A percentile compares a stretch with the other conserved stretches of the same genome.
These are phyloP conservation scores for Phytophthora cryptogea DNA, from an alignment of 352 stramenopile species.

Conservation along the genomic window DNA sequence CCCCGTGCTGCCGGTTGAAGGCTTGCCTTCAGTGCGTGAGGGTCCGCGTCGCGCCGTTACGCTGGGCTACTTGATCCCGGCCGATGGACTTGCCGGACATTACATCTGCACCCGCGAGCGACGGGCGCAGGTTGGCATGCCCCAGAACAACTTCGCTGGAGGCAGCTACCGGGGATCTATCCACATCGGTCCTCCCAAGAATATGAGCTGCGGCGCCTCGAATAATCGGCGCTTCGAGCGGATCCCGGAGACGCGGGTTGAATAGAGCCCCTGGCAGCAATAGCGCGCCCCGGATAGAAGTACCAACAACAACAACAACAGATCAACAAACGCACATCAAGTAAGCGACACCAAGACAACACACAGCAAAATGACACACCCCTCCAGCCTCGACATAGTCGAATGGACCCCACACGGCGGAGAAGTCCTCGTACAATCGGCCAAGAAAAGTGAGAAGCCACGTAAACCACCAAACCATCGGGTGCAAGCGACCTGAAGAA, in stretches of 20 bases:
- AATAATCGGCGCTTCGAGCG: slow-evolving; percentile 59
- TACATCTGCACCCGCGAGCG: slow-evolving; percentile 82
- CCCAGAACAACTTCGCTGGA: slow-evolving; percentile 68
- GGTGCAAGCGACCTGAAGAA: slow-evolving; percentile 12
- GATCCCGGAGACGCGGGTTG: slow-evolving; percentile 66
- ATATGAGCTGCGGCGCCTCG: slow-evolving; percentile 45
- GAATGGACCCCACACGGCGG: slow-evolving; percentile 37
- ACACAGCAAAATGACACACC: slow-evolving; percentile 30
- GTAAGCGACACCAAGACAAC: slow-evolving; percentile 15
- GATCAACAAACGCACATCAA: slow-evolving; percentile 16
- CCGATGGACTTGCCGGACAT: slow-evolving; percentile 67
- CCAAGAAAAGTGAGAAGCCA: slow-evolving; percentile 13
- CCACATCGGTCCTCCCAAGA: slow-evolving; percentile 69
- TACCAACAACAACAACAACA: slow-evolving; percentile 15
- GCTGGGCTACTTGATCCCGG: slow-evolving; percentile 76
- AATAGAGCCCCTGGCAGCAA: slow-evolving; percentile 35
- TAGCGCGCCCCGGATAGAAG: slow-evolving; percentile 24
- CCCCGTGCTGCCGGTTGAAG: slow-evolving; percentile 66
- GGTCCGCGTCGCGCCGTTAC: slow-evolving; percentile 58
- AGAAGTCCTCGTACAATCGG: slow-evolving; percentile 42
- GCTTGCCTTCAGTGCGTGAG: slow-evolving; percentile 63
- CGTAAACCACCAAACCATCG: slow-evolving; percentile 5
- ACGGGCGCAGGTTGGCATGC: slow-evolving; percentile 40
- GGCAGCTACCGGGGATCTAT: slow-evolving; percentile 81
- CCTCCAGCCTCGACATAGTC: slow-evolving; percentile 25